These are phyloP conservation scores for Myriosclerotinia curreyana DNA, from an alignment of 2,329 filamentous ascomycete genomes.

Conservation along the genomic window DNA sequence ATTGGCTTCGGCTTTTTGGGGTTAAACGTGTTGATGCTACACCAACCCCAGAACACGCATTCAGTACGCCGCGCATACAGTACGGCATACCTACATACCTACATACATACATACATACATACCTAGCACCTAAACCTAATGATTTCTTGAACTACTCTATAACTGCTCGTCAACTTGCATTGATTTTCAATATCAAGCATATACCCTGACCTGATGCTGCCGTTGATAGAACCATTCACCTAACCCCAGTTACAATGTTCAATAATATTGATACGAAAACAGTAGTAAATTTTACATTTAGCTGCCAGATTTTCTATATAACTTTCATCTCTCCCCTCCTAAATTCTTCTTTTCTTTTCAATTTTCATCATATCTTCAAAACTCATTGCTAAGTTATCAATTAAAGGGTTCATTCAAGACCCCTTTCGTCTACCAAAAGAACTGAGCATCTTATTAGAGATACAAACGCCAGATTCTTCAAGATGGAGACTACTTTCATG, in stretches of 20 bases:
- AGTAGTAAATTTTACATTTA: not conserved
- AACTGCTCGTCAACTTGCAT: not conserved
- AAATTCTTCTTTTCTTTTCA: not conserved
- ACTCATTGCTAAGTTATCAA: not conserved
- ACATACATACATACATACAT: not conserved
- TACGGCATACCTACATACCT: not conserved
- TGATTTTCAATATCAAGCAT: not conserved
- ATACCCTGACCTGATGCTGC: not conserved
- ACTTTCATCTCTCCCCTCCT: not conserved
- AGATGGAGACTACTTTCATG: slow-evolving; percentile 85
- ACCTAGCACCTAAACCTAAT: not conserved
- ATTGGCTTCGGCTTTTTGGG: too few relatives aligned
- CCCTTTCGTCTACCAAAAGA: slow-evolving; percentile 27
- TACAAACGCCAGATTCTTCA: slow-evolving; percentile 40
- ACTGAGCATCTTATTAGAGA: slow-evolving; percentile 41
- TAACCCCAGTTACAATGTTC: not conserved
- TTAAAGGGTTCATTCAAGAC: slow-evolving; percentile 8
- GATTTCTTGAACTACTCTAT: not conserved
- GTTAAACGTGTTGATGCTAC: too few relatives aligned
- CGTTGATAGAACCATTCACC: not conserved
- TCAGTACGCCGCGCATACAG: too few relatives aligned
- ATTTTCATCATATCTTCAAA: not conserved
- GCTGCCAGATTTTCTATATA: slow-evolving; percentile 5
- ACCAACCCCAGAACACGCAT: too few relatives aligned
- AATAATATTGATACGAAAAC: slow-evolving; percentile 2